These are phyloP conservation scores for Solanum lycopersicoides DNA, from an alignment of 257 asterid genomes.

Conservation along the genomic window DNA sequence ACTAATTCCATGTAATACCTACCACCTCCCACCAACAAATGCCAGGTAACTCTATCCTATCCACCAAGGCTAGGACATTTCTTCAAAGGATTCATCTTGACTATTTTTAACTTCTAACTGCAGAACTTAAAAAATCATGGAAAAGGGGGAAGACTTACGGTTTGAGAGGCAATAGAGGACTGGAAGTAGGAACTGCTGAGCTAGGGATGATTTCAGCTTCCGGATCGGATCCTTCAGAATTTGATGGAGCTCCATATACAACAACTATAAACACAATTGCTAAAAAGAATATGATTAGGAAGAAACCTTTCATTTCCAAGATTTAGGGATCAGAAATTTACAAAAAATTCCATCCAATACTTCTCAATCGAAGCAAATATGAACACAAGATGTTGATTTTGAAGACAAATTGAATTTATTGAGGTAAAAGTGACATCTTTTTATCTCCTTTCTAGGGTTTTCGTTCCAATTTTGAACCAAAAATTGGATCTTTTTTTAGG, in stretches of 20 bases:
- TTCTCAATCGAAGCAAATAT: neutral
- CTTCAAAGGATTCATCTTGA: neutral
- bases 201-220: constrained; percentile 9
- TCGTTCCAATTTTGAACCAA: neutral
- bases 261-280: constrained; percentile 27
- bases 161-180: constrained; percentile 28
- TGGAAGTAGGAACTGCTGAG: constrained; percentile 1
- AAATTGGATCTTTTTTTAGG: neutral
- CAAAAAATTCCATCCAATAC: neutral
- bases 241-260: constrained; percentile 36
- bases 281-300: constrained; percentile 29
- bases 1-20: neutral
- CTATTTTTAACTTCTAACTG: neutral
- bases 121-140: neutral
- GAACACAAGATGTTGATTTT: neutral
- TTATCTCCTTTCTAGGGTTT: neutral
- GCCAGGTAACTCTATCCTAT: neutral
- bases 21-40: neutral
- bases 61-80: neutral
- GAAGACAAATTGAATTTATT: neutral
- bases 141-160: constrained; percentile 33
- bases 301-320: constrained; percentile 34
- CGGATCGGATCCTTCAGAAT: constrained; percentile 22
- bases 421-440: neutral
- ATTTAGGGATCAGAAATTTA: neutral